Evolutionary conservation across 768 basidiomycete genomes (phyloP), one percentile per base, ranked within the genome.

Genomic region (Xanthoconium stramineum): DNA sequence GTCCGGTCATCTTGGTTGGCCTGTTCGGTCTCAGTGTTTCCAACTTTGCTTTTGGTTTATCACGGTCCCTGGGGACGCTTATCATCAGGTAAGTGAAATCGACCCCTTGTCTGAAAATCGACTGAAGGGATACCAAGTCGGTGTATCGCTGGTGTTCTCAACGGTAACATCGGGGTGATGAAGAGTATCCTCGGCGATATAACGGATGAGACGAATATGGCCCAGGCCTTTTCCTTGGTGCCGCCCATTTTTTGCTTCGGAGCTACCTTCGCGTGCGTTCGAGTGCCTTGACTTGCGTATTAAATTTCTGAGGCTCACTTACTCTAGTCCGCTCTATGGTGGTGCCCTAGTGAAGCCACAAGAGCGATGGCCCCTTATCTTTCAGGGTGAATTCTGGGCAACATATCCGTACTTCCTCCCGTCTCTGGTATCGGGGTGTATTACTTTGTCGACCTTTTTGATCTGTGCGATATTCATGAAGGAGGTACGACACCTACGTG

Each of bases 251-350:
- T 52, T 29, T 28, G 6, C 20, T 5, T 36, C 15, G 32, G 42
- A 20, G 3, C 3, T 17, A 36, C 50, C 13, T 17, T 43, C 9
- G 50, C 40, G 50, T 52, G n/a, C 7, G 51, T 52, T 19, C 45
- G 2, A 11, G 2, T 6, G 19, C 19, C 6, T 20, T 51, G 13
- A 30, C 24, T 28, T 9, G n/a, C 15, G 30, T 12, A 15, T 10
- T 24, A 15, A 13, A 8, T 33, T 11, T 52, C 28, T 44, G 40
- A 35, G 10, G 6, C 54, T 53, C 3, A 60, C n/a, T 67, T 58
- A 82, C 83, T 29, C 82, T 58, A 82, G 83, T 29, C 82, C 84
- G 11, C 67, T 86, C n/a, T 80, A 83, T 33, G 85, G 85, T 2
- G 85, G 85, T 6, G 72, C 73, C 14, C 73, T 86, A 40, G 74